phyloP scores from a whole-genome alignment of 306 rosid species.

The Abrus precatorius region DNA sequence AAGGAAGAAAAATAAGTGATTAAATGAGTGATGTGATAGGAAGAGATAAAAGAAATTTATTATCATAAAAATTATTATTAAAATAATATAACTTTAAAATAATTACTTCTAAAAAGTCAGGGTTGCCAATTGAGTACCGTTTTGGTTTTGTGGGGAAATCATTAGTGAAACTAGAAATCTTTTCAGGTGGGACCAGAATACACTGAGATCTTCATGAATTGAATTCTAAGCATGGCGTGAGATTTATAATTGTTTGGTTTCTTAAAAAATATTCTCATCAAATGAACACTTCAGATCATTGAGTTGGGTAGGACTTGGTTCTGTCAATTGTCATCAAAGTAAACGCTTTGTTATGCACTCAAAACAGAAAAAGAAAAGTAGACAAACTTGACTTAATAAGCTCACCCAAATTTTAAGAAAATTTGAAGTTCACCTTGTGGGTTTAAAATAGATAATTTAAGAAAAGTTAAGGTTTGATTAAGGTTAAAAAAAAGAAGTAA shows the following conservation, averaged over 20 bases:
- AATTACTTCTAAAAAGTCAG: not conserved
- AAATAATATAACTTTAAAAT: too few species aligned
- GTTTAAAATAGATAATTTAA: not conserved
- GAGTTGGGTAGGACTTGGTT: not conserved
- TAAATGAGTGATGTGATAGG: too few species aligned
- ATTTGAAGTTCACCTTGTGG: not conserved
- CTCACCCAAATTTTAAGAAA: constrained; percentile 1
- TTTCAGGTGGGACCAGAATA: constrained; percentile 39
- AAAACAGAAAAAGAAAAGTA: too few species aligned
- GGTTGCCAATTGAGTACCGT: constrained; percentile 11
- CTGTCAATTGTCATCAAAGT: not conserved
- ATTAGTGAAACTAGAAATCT: not conserved
- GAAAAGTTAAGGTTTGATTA: not conserved
- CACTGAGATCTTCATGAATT: not conserved
- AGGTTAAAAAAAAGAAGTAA: not conserved
- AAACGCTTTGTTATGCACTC: not conserved
- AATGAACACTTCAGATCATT: constrained; percentile 5
- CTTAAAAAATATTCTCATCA: not conserved
- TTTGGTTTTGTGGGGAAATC: constrained; percentile 23
- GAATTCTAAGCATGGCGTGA: not conserved
- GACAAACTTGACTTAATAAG: too few species aligned
- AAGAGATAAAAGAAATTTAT: too few species aligned
- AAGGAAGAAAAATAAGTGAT: too few species aligned
- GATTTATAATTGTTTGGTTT: constrained; percentile 11
- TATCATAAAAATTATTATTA: too few species aligned